Conservation (phyloP, 768 basidiomycete genomes). For the Saitozyma podzolica region DNA sequence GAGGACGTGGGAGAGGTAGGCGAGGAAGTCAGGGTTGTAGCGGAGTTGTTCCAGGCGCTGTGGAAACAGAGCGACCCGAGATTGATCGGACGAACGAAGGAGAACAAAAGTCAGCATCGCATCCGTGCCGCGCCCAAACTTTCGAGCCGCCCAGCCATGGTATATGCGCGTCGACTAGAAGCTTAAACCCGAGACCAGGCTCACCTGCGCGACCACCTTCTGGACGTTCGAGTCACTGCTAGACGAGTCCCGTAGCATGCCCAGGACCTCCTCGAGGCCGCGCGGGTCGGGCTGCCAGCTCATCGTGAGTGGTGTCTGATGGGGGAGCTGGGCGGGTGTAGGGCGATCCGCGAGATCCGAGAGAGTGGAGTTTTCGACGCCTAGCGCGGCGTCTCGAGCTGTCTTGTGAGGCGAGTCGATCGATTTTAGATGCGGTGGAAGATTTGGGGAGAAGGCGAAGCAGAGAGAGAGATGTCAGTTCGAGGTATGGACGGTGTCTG, state of each 20-base stretch:
- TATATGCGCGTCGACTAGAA: background rate
- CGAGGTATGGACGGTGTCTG: too few relatives aligned
- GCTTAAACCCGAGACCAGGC: conserved; percentile 8
- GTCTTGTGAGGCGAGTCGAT: too few relatives aligned
- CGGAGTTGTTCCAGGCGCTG: conserved; percentile 58
- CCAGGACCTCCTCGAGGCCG: conserved; percentile 86
- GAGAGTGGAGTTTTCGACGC: background rate
- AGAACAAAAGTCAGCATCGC: background rate
- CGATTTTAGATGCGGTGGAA: too few relatives aligned
- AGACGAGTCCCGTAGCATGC: conserved; percentile 87
- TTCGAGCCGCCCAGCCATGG: background rate
- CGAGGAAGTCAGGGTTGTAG: conserved; percentile 87
- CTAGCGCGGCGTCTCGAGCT: too few relatives aligned
- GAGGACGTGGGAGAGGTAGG: conserved; percentile 93
- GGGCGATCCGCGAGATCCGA: background rate
- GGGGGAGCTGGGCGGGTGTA: background rate
- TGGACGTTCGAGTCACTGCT: conserved; percentile 71
- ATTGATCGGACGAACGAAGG: background rate
- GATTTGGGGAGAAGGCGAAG: too few relatives aligned
- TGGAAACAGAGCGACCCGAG: background rate
- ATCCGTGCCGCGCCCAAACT: background rate
- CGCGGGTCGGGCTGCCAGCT: conserved; percentile 81
- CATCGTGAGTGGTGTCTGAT: conserved; percentile 47
- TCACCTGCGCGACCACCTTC: conserved; percentile 77
- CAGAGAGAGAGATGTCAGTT: too few relatives aligned